Percentiles rank a stretch among this genome's conserved stretches.
Conservation (phyloP, 352 stramenopile genomes). For the Halophytophthora polymorphica region DNA sequence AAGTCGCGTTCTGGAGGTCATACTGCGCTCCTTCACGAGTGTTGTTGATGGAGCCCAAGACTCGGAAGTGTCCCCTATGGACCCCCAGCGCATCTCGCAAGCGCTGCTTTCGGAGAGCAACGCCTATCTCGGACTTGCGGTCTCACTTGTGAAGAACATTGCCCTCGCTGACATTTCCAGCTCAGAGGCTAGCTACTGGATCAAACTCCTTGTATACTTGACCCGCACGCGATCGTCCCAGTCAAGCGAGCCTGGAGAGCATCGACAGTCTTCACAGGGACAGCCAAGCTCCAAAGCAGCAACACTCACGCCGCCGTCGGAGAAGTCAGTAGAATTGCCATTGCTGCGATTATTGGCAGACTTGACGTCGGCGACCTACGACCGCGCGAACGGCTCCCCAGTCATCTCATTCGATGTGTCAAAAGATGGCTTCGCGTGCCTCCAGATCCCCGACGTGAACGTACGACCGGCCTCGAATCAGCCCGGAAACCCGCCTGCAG, state of each 20-base stretch:
- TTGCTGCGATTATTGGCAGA: slow-evolving; percentile 22
- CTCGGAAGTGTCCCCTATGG: neutral
- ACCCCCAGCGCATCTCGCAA: slow-evolving; percentile 7
- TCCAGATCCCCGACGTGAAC: slow-evolving; percentile 66
- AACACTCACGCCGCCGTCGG: neutral
- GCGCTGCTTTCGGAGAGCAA: slow-evolving; percentile 30
- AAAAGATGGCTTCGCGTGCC: slow-evolving; percentile 55
- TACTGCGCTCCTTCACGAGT: slow-evolving; percentile 30
- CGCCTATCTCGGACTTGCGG: slow-evolving; percentile 12
- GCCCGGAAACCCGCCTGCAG: slow-evolving; percentile 4
- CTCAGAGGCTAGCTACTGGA: slow-evolving; percentile 19
- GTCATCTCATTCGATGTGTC: slow-evolving; percentile 49
- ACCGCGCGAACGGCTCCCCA: slow-evolving; percentile 13
- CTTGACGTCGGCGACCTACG: slow-evolving; percentile 21
- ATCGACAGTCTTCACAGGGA: slow-evolving; percentile 1
- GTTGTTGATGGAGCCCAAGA: neutral
- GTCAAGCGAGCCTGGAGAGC: slow-evolving; percentile 3
- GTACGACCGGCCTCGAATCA: slow-evolving; percentile 15
- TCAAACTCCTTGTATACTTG: slow-evolving; percentile 23
- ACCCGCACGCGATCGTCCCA: slow-evolving; percentile 10
- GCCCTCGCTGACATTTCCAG: slow-evolving; percentile 17
- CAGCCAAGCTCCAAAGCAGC: neutral
- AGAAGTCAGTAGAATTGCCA: neutral
- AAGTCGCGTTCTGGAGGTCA: slow-evolving; percentile 13
- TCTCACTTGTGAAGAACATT: slow-evolving; percentile 22